phyloP scores from a whole-genome alignment of 257 asterid genomes.

The Capsicum chinense region DNA sequence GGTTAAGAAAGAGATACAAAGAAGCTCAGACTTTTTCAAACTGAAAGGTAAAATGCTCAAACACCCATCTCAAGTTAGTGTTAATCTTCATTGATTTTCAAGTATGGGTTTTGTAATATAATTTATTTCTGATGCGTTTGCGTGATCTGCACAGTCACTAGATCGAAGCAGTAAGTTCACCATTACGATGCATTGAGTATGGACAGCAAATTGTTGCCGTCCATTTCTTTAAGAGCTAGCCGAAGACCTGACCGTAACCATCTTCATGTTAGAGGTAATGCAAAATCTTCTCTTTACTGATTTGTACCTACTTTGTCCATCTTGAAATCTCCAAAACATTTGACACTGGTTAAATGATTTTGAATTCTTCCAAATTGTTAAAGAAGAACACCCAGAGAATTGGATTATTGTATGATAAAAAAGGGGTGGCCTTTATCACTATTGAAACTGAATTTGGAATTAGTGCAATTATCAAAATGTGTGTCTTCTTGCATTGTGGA shows the following conservation, averaged over 20 bases:
- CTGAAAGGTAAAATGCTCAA: conserved; percentile 7
- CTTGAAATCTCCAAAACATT: background rate
- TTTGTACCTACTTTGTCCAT: background rate
- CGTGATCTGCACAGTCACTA: background rate
- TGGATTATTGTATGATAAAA: background rate
- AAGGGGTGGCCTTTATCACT: background rate
- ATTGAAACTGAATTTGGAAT: background rate
- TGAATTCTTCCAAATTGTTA: background rate
- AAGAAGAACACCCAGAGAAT: background rate
- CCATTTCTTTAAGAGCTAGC: conserved; percentile 44
- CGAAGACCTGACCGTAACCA: conserved; percentile 42
- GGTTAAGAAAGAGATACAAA: background rate
- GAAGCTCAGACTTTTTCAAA: background rate
- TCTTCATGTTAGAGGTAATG: conserved; percentile 42
- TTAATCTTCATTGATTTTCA: background rate
- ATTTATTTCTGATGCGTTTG: background rate
- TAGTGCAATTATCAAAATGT: background rate
- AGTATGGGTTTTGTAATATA: background rate
- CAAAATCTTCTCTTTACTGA: background rate
- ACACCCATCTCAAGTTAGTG: background rate
- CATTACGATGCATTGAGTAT: conserved; percentile 30
- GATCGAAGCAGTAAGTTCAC: background rate
- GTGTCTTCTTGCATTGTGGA: background rate
- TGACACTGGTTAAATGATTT: background rate
- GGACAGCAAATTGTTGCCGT: conserved; percentile 40